Evolutionary conservation across 108 stramenopile genomes (phyloP), one percentile per base, ranked within the genome.

Genomic region (Aurantiochytrium sp.): DNA sequence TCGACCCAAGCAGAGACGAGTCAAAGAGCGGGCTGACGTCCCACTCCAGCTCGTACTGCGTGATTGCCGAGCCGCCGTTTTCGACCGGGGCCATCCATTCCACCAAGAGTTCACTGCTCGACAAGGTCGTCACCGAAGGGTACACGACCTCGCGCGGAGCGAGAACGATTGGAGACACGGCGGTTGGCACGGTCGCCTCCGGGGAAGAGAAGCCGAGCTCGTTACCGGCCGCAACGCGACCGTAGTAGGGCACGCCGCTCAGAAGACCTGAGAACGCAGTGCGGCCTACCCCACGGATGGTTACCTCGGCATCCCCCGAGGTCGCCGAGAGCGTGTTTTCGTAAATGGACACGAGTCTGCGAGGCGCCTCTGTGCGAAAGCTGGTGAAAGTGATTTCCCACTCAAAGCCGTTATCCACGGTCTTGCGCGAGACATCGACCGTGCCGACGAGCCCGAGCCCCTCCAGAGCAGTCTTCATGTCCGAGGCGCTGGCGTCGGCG

Each of bases 11-110:
- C 39, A 48, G 24, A 81, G 24, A 12, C 42, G 73, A 81, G 34
- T 91, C 89, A 85, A 96, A 95, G 34, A 54, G 52, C 37, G 90
- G 50, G 53, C 92, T 89, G 34, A 91, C 91, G 73, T 95, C 95
- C 94, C 93, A 93, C 89, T 96, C 95, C 5, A 95, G 88, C 55
- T 91, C 86, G 88, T 95, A 96, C 68, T 91, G 92, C 52, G 94
- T 93, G 19, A 96, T 87, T 17, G 32, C 55, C 45, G 93, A 93
- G 36, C 95, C 95, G 12, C 95, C 95, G 68, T 94, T 93, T 42
- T 88, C 87, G 39, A 55, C 1, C 0, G 95, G 95, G 31, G 94
- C 93, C 31, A 37, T 85, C 85, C 92, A 96, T 48, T 81, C 73
- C 73, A 48, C 73, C 17, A 81, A 42, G 8, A 81, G 39, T 30